Conservation (phyloP, 2,329 filamentous ascomycete genomes). For the Cladosporium sp. region DNA sequence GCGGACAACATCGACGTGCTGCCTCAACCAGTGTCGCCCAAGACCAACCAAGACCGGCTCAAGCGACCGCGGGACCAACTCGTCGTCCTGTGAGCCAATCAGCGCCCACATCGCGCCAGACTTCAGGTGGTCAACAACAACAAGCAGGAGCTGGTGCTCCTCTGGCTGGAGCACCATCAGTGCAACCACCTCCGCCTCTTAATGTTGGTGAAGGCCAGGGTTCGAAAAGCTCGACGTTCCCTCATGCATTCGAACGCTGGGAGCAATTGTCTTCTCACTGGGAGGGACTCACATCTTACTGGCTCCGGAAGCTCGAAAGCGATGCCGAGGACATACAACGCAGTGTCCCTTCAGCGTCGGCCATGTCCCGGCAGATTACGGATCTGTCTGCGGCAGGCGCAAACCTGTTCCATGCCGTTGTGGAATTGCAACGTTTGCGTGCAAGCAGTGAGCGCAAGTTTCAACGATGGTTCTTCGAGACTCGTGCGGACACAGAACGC, state of each 20-base stretch:
- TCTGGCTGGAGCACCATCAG: conserved; percentile 23
- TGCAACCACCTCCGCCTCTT: conserved; percentile 20
- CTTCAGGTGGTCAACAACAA: conserved; percentile 21
- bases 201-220: conserved; percentile 24
- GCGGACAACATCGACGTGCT: conserved; percentile 11
- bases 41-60: conserved; percentile 29
- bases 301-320: conserved; percentile 89
- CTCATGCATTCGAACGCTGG: conserved; percentile 97
- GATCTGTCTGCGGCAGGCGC: conserved; percentile 96
- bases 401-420: conserved; percentile 95
- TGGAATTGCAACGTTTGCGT: conserved; percentile 88
- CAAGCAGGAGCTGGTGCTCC: conserved; percentile 22
- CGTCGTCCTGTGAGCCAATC: conserved; percentile 12
- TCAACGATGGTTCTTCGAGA: conserved; percentile 98
- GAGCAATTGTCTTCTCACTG: conserved; percentile 95
- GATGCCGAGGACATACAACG: conserved; percentile 82
- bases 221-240: conserved; percentile 68
- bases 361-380: conserved; percentile 89
- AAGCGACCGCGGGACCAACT: conserved; percentile 20
- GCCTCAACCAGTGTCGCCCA: conserved; percentile 25
- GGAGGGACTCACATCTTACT: conserved; percentile 96
- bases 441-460: conserved; percentile 97
- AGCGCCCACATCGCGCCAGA: conserved; percentile 26
- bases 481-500: conserved; percentile 81
- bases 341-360: conserved; percentile 74